Evolutionary conservation across 208 protist genomes (phyloP).

Genomic region (Borovskyia barvae): DNA sequence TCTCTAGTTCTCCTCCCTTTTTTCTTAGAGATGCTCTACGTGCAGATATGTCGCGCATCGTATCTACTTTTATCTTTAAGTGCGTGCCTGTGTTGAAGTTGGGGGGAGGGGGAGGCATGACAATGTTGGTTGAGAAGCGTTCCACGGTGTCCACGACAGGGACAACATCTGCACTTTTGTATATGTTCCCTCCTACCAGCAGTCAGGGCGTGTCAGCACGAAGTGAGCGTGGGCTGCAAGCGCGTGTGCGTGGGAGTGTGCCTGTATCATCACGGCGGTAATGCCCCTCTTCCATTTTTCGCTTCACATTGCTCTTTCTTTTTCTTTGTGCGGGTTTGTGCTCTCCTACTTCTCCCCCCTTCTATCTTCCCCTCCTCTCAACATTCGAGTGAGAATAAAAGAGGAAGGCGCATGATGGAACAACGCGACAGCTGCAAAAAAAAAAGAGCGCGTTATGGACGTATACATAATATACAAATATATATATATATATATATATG

Average conservation of each 20-base stretch:
- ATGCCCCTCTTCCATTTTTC: too few species aligned
- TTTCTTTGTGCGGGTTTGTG: background rate
- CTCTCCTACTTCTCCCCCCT: background rate
- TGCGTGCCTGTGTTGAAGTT: too few species aligned
- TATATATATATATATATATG: background rate
- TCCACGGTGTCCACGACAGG: background rate
- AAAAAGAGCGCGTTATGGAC: constrained; percentile 3
- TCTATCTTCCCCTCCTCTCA: constrained; percentile 15
- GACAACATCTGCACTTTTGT: background rate
- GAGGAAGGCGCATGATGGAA: too few species aligned
- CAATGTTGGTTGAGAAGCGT: too few species aligned
- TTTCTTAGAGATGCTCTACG: background rate
- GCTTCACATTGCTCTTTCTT: constrained; percentile 2
- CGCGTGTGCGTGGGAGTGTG: too few species aligned
- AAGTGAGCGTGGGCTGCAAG: too few species aligned
- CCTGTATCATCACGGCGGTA: too few species aligned
- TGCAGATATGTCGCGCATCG: background rate
- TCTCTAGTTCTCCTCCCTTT: background rate
- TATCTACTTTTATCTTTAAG: background rate
- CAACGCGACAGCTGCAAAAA: too few species aligned
- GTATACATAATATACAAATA: constrained; percentile 18
- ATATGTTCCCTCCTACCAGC: background rate
- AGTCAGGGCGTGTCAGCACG: too few species aligned
- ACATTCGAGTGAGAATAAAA: background rate
- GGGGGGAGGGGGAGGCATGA: too few species aligned